Conservation (phyloP, 2,329 filamentous ascomycete species). For the Claviceps capensis region DNA sequence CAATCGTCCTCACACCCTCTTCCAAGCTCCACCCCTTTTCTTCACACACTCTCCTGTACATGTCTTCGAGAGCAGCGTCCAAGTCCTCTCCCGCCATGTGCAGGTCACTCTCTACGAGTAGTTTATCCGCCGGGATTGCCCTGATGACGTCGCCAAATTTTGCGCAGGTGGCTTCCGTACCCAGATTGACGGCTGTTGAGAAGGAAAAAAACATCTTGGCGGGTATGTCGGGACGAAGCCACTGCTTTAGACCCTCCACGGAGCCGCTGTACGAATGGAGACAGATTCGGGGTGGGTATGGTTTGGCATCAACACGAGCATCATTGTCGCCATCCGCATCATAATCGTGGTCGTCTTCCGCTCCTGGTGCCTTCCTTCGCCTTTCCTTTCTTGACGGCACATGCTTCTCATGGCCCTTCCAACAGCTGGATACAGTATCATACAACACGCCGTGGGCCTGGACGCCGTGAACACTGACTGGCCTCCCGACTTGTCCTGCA, state of each 20-base stretch:
- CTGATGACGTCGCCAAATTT: slow-evolving; percentile 53
- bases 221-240: slow-evolving; percentile 59
- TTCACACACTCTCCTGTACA: slow-evolving; percentile 61
- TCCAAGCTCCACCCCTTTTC: slow-evolving; percentile 66
- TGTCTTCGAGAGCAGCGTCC: slow-evolving; percentile 63
- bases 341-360: slow-evolving; percentile 22
- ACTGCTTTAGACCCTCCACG: slow-evolving; percentile 62
- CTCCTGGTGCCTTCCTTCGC: slow-evolving; percentile 31
- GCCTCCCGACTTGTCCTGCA: slow-evolving; percentile 51
- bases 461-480: slow-evolving; percentile 60
- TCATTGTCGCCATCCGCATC: slow-evolving; percentile 22
- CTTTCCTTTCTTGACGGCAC: slow-evolving; percentile 46
- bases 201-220: slow-evolving; percentile 78
- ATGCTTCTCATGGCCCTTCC: slow-evolving; percentile 56
- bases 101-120: slow-evolving; percentile 84
- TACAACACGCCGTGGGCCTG: slow-evolving; percentile 61
- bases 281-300: slow-evolving; percentile 79
- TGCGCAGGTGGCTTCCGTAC: slow-evolving; percentile 28
- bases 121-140: slow-evolving; percentile 59
- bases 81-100: slow-evolving; percentile 70
- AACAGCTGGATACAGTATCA: slow-evolving; percentile 49
- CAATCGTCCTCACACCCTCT: slow-evolving; percentile 54
- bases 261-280: slow-evolving; percentile 86
- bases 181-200: slow-evolving; percentile 69
- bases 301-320: slow-evolving; percentile 26